Conservation (phyloP, 1,284 basidiomycete genomes). For the Porodaedalea pini region DNA sequence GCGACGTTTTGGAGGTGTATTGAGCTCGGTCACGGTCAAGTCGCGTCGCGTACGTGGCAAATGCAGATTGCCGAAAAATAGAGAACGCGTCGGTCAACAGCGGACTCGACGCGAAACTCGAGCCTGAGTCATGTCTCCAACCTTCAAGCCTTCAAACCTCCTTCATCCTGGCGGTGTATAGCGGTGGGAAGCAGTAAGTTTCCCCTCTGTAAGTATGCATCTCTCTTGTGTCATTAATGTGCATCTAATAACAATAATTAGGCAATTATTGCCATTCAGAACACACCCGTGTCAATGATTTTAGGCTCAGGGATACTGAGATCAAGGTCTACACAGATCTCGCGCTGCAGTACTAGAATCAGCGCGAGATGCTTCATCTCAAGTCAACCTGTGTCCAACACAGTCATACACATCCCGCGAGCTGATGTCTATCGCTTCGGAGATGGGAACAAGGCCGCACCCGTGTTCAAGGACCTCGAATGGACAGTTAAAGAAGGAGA, state of each 20-base stretch:
- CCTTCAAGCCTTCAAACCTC: no score
- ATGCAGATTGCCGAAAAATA: background rate
- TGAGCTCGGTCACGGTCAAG: background rate
- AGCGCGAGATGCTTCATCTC: background rate
- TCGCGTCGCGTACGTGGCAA: background rate
- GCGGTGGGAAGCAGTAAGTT: no score
- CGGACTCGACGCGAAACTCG: no score
- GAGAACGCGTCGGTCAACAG: background rate
- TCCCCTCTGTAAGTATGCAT: no score
- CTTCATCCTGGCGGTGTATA: no score
- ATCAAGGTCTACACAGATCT: background rate
- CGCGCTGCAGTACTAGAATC: background rate
- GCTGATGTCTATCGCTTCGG: conserved; percentile 52
- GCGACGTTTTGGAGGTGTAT: background rate
- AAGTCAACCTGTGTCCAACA: background rate
- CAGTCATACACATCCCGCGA: conserved; percentile 40
- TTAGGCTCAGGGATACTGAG: no score
- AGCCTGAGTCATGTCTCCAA: no score
- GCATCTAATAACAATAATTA: no score
- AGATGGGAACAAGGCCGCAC: conserved; percentile 39
- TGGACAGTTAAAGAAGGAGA: conserved; percentile 62
- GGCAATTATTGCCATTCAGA: no score
- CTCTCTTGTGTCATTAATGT: no score
- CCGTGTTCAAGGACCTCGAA: conserved; percentile 50
- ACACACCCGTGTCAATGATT: no score